Evolutionary conservation across 208 protist species (phyloP).

Genomic region (Leishmania tarentolae): DNA sequence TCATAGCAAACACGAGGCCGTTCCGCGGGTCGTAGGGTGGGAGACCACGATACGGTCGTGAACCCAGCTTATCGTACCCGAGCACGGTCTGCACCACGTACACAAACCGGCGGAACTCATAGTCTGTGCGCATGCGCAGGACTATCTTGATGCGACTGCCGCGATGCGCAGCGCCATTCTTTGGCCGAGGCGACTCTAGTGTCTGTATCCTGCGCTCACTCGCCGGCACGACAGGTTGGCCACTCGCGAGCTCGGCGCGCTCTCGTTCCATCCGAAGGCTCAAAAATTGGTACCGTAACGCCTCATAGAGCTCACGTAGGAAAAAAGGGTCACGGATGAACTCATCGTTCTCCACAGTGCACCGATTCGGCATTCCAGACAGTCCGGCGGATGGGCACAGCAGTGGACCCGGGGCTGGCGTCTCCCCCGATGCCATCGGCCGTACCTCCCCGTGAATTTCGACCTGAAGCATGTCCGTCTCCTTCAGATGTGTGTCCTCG

Average conservation of each 20-base stretch:
- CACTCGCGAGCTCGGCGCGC: constrained; percentile 28
- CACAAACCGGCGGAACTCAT: constrained; percentile 62
- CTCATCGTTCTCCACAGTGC: constrained; percentile 45
- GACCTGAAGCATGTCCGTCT: constrained; percentile 63
- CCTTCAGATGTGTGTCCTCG: constrained; percentile 52
- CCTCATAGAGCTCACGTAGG: constrained; percentile 65
- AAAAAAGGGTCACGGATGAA: constrained; percentile 60
- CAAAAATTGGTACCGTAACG: constrained; percentile 62
- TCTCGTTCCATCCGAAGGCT: constrained; percentile 54
- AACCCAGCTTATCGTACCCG: constrained; percentile 67
- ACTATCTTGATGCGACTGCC: constrained; percentile 39
- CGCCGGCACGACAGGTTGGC: constrained; percentile 14
- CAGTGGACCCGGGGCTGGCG: constrained; percentile 44
- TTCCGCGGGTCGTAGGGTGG: constrained; percentile 80
- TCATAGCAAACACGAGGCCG: constrained; percentile 57
- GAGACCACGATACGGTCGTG: constrained; percentile 61
- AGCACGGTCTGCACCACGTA: constrained; percentile 70
- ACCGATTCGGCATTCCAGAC: constrained; percentile 33
- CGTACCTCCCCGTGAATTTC: constrained; percentile 59
- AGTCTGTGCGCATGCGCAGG: constrained; percentile 61
- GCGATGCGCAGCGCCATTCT: constrained; percentile 21
- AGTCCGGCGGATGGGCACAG: constrained; percentile 41
- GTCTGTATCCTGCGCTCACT: constrained; percentile 41
- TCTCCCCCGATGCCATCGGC: constrained; percentile 38
- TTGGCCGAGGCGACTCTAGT: constrained; percentile 51